Conservation (phyloP, 176 grass and related monocot species). For the Zoysia japonica region DNA sequence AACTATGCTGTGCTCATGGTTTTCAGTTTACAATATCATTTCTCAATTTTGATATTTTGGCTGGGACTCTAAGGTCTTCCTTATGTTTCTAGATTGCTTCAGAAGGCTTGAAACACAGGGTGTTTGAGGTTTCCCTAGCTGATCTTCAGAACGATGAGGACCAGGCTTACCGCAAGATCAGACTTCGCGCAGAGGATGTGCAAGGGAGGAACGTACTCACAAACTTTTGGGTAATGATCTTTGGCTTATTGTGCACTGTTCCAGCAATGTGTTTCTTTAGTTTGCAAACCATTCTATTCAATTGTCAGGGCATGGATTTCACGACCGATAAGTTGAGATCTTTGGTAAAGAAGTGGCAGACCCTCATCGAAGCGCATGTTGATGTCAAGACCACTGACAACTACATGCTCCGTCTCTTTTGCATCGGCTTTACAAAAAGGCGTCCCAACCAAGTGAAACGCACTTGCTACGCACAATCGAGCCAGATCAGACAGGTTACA, state of each 20-base stretch:
- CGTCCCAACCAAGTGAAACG: slow-evolving; percentile 86
- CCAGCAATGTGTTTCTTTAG: neutral
- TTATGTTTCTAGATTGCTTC: slow-evolving; percentile 74
- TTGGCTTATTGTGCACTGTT: neutral
- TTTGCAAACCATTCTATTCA: neutral
- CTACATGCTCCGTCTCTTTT: slow-evolving; percentile 80
- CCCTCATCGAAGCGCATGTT: slow-evolving; percentile 83
- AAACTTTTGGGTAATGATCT: slow-evolving; percentile 80
- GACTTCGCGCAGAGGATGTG: slow-evolving; percentile 76
- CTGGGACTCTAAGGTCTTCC: neutral
- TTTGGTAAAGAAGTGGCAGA: slow-evolving; percentile 88
- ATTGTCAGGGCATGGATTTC: slow-evolving; percentile 71
- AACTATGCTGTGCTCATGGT: neutral
- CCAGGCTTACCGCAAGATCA: slow-evolving; percentile 87
- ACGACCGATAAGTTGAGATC: slow-evolving; percentile 81
- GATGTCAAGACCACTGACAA: slow-evolving; percentile 91
- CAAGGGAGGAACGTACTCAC: slow-evolving; percentile 84
- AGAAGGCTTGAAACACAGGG: slow-evolving; percentile 82
- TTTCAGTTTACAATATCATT: neutral
- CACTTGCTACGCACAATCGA: slow-evolving; percentile 87
- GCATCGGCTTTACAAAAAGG: slow-evolving; percentile 89
- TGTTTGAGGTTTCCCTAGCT: slow-evolving; percentile 82
- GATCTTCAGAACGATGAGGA: slow-evolving; percentile 88
- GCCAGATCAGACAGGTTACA: slow-evolving; percentile 84
- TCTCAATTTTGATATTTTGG: neutral